Evolutionary conservation across 2,329 filamentous ascomycete genomes (phyloP), one percentile per base, ranked within the genome.

Genomic region (Talaromyces piceae): DNA sequence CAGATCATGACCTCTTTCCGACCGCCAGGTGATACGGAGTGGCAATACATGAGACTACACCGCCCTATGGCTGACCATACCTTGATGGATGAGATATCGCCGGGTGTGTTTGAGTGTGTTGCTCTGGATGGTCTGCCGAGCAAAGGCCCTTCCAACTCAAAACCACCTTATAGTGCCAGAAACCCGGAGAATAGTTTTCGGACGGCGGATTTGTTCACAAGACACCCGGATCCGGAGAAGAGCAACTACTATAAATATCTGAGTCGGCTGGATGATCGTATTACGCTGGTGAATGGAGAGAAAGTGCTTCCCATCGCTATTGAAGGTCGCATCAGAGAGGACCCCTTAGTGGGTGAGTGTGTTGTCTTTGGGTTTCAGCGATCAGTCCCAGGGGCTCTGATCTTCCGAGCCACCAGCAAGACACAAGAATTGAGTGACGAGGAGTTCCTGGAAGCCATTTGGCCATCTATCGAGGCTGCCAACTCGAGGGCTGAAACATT

Each of bases 1-100:
- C 76, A 81, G 58, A 63, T 84, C 12, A 82, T 83, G 78, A 83
- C 78, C 1, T 82, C 80, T 0, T 75, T 77, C 56, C 70, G 81
- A 8, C 69, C 74, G 0, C 60, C 62, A 2, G 73, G 67, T 1
- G 82, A 84, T 61, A 75, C 74, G 39, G 75, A 71, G 3, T 86
- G 82, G 82, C 78, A 82, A 58, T 85, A 82, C 55, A 63, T 83
- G n/a, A 68, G 75, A 2, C 67, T 72, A 0, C 62, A 71, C 2
- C 63, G 69, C 0, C 58, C 63, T 11, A 66, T 74, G 3, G 63
- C 65, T 23, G 66, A 69, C 1, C 79, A 67, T 52, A 61, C 80
- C 4, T 65, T 39, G 56, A 73, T 65, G 37, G 67, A 71, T 49
- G 65, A 67, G 12, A 60, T 59, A 31, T 64, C 60, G 26, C 60